Base-by-base conservation (phyloP, 345 rosid genomes). In the Ricinus communis region DNA sequence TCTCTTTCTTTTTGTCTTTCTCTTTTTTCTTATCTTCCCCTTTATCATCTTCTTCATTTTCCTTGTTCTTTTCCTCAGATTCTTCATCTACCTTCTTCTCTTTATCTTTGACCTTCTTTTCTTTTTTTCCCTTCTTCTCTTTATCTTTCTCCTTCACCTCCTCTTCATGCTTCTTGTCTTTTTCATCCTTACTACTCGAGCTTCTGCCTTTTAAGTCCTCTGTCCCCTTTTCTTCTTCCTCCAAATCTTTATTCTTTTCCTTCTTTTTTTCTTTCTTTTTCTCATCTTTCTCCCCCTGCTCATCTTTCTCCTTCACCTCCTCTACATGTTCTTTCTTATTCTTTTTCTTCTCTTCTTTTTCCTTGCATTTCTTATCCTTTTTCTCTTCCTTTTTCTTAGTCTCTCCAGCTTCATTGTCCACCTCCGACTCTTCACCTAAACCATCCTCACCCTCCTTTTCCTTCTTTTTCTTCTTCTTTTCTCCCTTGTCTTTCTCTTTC, bases 301-400 rank as follows among this genome's bases (percentile, higher is more conserved):
- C 9, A 38, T 38, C 43, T 9, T 54, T 31, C 40, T 68, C 70
- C 19, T 56, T 45, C 46, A 22, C 41, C 45, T 25, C 31, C 27
- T 74, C 41, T 21, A 2, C 12, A 31, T 70, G 36, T 54, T 75
- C 74, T 7, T 69, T 74, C 51, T 59, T 52, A 18, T 2, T 14
- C 58, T 65, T 69, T n/a, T 36, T 62, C 43, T 69, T 55, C 31
- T 70, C 57, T 22, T 56, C 66, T 16, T 68, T 57, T 28, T n/a
- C 58, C 15, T 68, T 50, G 27, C 51, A 41, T 14, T 68, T 40
- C 27, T 47, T 54, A 16, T 71, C 49, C 40, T 71, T 64, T 16
- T 65, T 60, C 54, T 69, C 73, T 30, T 71, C 69, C 62, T 80
- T 73, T 59, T 63, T 71, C 65, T 50, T 69, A 24, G 40, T 21